Percentiles rank a stretch among this genome's conserved stretches.
Evolutionary conservation across 163 green algal species (phyloP).

Genomic region (Coccomyxa subellipsoidea): DNA sequence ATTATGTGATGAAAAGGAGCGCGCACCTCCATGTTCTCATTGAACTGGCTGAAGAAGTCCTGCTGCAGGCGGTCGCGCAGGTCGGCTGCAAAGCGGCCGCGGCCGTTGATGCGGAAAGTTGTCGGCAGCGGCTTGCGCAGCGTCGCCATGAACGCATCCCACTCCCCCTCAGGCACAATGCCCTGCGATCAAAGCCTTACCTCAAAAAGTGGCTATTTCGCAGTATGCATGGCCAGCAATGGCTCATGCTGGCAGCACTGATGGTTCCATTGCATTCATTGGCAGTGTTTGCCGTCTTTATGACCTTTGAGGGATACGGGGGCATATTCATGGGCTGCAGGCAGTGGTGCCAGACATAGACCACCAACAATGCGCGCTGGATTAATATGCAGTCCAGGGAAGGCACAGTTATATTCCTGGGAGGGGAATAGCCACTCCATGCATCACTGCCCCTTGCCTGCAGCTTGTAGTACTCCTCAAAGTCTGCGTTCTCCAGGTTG

Average conservation of each 20-base stretch:
- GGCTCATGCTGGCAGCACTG: not conserved
- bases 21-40: not conserved
- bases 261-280: no score
- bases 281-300: no score
- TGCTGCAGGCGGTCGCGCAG: slow-evolving; percentile 76
- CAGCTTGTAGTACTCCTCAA: slow-evolving; percentile 92
- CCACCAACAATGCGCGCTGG: not conserved
- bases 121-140: slow-evolving; percentile 81
- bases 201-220: not conserved
- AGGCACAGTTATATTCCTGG: no score
- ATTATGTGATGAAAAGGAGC: no score
- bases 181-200: slow-evolving; percentile 34
- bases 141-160: slow-evolving; percentile 78
- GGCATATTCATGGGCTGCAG: no score
- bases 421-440: no score
- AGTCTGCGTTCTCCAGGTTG: slow-evolving; percentile 55
- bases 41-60: slow-evolving; percentile 68
- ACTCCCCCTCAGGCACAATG: slow-evolving; percentile 82
- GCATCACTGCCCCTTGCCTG: no score
- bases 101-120: slow-evolving; percentile 98
- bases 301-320: no score
- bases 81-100: slow-evolving; percentile 75
- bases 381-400: not conserved
- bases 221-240: not conserved
- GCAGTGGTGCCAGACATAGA: not conserved